Base-by-base conservation (phyloP, 495 filamentous ascomycete genomes). In the Schizothecium vesticola region DNA sequence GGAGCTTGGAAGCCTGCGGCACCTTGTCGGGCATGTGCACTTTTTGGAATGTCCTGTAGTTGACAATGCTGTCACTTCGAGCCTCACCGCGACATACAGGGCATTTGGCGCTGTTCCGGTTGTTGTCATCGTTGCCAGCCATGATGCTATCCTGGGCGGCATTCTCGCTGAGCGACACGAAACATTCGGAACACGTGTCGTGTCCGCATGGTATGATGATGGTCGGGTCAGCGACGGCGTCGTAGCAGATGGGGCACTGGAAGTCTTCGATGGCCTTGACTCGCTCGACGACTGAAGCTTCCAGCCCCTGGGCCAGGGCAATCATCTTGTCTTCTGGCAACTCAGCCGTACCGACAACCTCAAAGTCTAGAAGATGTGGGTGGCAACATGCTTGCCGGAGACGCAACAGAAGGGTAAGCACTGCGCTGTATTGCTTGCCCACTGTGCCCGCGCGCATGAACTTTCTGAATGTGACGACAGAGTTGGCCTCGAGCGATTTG, bases 321-420 rank as follows among this genome's bases (percentile, higher is more conserved):
- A 87, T 63, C 79, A 93, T 86, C 8, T 86, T 82, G 1, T 88
- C 85, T 2, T 83, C 80, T 11, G 84, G 74, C 56, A 85, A 60
- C 55, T 73, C 65, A 68, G 65, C 79, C 76, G 70, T 78, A 73
- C 67, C 79, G n/a, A 82, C 80, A 65, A 87, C 81, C 24, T 87
- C 88, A 69, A 91, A 88, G 66, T 94, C 93, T 12, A 82, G 93
- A n/a, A 99, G 81, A 75, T 96, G 91, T 1, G 94, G 93, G 77
- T 99, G 95, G 71, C 93, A 96, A 73, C 92, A 95, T 31, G 91
- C 91, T 78, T 99, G 95, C n/a, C 92, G 86, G 10, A 99, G 86
- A 16, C 94, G 91, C 13, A 99, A 83, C 59, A 99, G 85, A 24
- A 97, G 84, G 29, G 96, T 90, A 21, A 97, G 83, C 58, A 97